Percentiles rank a stretch among this genome's conserved stretches.
These are phyloP conservation scores for Fomitopsis betulina DNA, from an alignment of 1,284 basidiomycete species.

Conservation along the genomic window DNA sequence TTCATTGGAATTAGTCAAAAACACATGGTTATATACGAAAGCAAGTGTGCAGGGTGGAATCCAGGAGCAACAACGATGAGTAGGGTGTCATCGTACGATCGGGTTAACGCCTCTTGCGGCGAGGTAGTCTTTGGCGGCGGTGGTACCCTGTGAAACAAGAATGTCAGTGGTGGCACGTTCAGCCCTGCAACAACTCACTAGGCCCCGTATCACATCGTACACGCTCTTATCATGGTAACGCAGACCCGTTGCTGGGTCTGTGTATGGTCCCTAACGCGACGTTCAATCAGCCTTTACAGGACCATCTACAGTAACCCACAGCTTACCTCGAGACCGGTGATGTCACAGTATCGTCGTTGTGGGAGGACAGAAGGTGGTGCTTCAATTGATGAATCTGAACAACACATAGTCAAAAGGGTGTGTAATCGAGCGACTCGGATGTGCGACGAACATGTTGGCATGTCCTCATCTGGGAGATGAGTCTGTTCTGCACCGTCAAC, in stretches of 20 bases:
- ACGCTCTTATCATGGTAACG: slow-evolving; percentile 85
- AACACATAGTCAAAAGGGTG: not conserved
- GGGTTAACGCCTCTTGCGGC: slow-evolving; percentile 47
- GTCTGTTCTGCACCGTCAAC: slow-evolving; percentile 28
- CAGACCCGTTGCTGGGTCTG: slow-evolving; percentile 77
- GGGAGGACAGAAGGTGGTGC: slow-evolving; percentile 82
- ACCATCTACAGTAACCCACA: not conserved
- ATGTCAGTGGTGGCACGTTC: not conserved
- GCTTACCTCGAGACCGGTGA: slow-evolving; percentile 77
- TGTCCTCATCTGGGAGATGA: slow-evolving; percentile 43
- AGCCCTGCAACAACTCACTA: slow-evolving; percentile 47
- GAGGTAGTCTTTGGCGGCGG: slow-evolving; percentile 45
- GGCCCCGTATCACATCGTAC: slow-evolving; percentile 75
- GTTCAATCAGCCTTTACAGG: not conserved
- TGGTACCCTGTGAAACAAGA: slow-evolving; percentile 31
- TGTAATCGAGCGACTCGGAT: not conserved
- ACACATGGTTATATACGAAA: not conserved
- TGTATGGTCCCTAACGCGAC: slow-evolving; percentile 66
- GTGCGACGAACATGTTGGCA: slow-evolving; percentile 58
- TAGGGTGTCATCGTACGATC: slow-evolving; percentile 35
- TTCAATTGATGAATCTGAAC: slow-evolving; percentile 74
- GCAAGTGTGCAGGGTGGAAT: not conserved
- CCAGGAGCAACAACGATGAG: not conserved
- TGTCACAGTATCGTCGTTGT: slow-evolving; percentile 79
- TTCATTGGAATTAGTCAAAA: not conserved